These are phyloP conservation scores for Lactuca saligna DNA, from an alignment of 129 eudicot genomes.

Conservation along the genomic window DNA sequence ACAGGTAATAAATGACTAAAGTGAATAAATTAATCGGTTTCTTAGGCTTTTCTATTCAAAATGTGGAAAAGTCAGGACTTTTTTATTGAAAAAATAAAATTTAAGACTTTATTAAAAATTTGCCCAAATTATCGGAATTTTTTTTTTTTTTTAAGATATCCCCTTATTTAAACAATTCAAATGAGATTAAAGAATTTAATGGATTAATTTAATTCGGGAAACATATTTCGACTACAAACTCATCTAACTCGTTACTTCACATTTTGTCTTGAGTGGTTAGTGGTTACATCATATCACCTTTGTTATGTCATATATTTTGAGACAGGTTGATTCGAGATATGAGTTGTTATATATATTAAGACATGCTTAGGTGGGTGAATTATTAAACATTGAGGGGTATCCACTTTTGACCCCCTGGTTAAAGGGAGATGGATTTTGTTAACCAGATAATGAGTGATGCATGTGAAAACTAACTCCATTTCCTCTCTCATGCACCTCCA, in stretches of 20 bases:
- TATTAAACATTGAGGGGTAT: conserved; percentile 29
- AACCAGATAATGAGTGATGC: conserved; percentile 35
- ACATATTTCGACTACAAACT: background rate
- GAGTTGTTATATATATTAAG: background rate
- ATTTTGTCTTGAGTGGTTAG: background rate
- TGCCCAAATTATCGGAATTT: too few species aligned
- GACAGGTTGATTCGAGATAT: conserved; percentile 4
- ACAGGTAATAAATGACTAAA: too few species aligned
- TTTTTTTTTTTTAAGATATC: too few species aligned
- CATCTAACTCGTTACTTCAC: background rate
- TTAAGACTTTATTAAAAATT: too few species aligned
- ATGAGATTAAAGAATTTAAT: background rate
- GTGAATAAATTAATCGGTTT: too few species aligned
- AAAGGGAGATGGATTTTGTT: conserved; percentile 26
- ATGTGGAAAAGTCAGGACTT: too few species aligned
- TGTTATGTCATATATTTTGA: conserved; percentile 12
- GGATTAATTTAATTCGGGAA: background rate
- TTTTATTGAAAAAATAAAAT: too few species aligned
- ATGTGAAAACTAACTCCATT: conserved; percentile 27
- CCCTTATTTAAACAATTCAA: too few species aligned
- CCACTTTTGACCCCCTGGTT: conserved; percentile 32
- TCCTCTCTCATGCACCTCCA: conserved; percentile 7
- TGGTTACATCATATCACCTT: background rate
- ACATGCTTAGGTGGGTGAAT: conserved; percentile 35
- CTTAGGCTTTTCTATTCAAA: too few species aligned